phyloP scores from a whole-genome alignment of 2,329 filamentous ascomycete genomes.

The Xylaria sp. region DNA sequence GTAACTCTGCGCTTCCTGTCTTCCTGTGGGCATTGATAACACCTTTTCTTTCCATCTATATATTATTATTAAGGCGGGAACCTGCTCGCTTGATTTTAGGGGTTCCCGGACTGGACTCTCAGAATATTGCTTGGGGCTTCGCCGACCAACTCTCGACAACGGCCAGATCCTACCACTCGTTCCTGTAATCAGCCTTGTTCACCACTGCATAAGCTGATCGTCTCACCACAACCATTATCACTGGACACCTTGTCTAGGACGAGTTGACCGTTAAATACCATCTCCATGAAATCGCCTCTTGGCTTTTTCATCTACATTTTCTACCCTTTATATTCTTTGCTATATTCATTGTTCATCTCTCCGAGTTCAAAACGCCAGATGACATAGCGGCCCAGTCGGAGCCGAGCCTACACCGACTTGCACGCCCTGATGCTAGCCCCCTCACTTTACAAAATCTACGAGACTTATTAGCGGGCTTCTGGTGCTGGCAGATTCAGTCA shows the following conservation, averaged over 20 bases:
- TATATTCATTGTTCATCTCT: conserved; percentile 3
- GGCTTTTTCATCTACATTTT: background rate
- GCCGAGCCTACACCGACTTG: conserved; percentile 29
- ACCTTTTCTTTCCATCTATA: conserved; percentile 9
- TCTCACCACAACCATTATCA: conserved; percentile 5
- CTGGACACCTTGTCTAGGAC: background rate
- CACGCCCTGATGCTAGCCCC: conserved; percentile 18
- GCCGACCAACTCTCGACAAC: conserved; percentile 18
- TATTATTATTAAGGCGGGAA: conserved; percentile 9
- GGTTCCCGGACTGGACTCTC: background rate
- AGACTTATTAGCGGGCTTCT: conserved; percentile 5
- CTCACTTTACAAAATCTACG: conserved; percentile 25
- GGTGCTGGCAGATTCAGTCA: conserved; percentile 9
- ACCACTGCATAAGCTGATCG: conserved; percentile 4
- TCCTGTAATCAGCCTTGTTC: conserved; percentile 25
- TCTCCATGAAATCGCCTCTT: conserved; percentile 22
- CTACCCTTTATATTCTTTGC: background rate
- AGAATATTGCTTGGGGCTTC: conserved; percentile 3
- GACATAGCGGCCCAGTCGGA: conserved; percentile 20
- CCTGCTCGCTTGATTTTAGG: conserved; percentile 2
- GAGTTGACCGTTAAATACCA: conserved; percentile 9
- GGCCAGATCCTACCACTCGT: conserved; percentile 17
- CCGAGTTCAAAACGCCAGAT: conserved; percentile 6
- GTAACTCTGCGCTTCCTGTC: conserved; percentile 6
- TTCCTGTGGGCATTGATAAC: conserved; percentile 10